Evolutionary conservation across 495 filamentous ascomycete species (phyloP), one percentile per base, ranked within the genome.

Genomic region (Rostrohypoxylon terebratum): DNA sequence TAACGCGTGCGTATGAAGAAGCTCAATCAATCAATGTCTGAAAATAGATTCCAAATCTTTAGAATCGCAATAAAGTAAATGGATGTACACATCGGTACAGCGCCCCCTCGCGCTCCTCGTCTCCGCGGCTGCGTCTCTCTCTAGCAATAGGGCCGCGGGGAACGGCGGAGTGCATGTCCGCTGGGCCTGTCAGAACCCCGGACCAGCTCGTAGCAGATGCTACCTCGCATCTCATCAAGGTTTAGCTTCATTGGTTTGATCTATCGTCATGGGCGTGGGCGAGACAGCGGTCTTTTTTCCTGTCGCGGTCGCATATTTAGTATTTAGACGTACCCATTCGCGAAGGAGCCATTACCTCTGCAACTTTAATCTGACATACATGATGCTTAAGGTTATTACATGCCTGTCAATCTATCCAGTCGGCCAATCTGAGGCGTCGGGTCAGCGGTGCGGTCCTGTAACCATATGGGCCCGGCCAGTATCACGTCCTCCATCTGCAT

Each of bases 291-390:
- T 40, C 61, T 62, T 18, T 42, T 62, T 18, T 42, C 59, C 42
- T 51, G 31, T 45, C 18, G 38, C 50, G 51, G 50, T 54, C 45
- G 53, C 59, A 50, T 44, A 14, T 33, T 51, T 14, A 40, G 28
- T n/a, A 45, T 25, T 25, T 23, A 13, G 45, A 50, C 55, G 10
- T 28, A n/a, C 38, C 11, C 55, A 21, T 51, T 63, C 23, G 28
- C 8, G 16, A 42, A 25, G 34, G 42, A 62, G 47, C 21, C 33
- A 58, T 25, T 21, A 18, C 3, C 23, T 21, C 44, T 25, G 63
- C 66, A 71, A 47, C 67, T 45, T 63, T 48, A 58, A 66, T 74
- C 72, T 74, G 72, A 74, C 72, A 74, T 74, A 68, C 72, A 74
- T 72, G 63, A 68, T 72, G 63, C 69, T 72, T 72, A 68, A 72